Evolutionary conservation across 2,329 filamentous ascomycete genomes (phyloP), one percentile per base, ranked within the genome.

Genomic region (Colletotrichum ledebouriae): DNA sequence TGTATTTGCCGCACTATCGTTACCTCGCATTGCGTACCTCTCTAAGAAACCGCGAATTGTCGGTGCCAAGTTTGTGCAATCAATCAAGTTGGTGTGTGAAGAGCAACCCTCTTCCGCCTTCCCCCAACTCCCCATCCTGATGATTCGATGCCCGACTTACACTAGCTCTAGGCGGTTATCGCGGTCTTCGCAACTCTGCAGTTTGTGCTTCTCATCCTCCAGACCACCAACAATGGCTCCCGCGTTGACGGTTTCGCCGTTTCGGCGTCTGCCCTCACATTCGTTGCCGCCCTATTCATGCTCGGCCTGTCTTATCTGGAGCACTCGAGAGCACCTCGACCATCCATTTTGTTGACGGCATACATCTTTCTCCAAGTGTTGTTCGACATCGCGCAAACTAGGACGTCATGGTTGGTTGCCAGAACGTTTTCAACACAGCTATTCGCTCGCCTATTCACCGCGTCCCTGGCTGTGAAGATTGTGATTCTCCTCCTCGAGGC

Each of bases 291-390:
- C 1, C 42, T 79, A 0, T 74, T 69, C 57, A 75, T 79, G 63
- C n/a, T 74, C 1, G 59, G 59, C 0, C 60, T 81, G 9, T 80
- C 78, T 0, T 72, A 73, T 20, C 52, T 72, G 6, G 79, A 81
- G 63, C 71, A 72, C 22, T 57, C 61, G 57, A 79, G 71, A 13
- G 75, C 80, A 1, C 75, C 75, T 0, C 75, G 81, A 1, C 83
- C 84, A 0, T 86, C 84, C 0, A 73, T 80, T 0, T 59, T 86
- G 3, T 72, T 86, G 12, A 78, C 73, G 15, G 68, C 73, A 11
- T 86, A 81, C 57, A 68, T 86, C 3, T 70, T 80, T 10, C 42
- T 84, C 3, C 81, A 81, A 1, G 70, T 83, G 0, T 71, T 86
- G 1, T 76, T 85, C 25, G 85, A 86, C 42, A 72, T 78, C 3